A percentile compares a stretch with the other conserved stretches of the same genome.
Conservation (phyloP, 208 protist species). For the Acanthamoeba lenticulata region DNA sequence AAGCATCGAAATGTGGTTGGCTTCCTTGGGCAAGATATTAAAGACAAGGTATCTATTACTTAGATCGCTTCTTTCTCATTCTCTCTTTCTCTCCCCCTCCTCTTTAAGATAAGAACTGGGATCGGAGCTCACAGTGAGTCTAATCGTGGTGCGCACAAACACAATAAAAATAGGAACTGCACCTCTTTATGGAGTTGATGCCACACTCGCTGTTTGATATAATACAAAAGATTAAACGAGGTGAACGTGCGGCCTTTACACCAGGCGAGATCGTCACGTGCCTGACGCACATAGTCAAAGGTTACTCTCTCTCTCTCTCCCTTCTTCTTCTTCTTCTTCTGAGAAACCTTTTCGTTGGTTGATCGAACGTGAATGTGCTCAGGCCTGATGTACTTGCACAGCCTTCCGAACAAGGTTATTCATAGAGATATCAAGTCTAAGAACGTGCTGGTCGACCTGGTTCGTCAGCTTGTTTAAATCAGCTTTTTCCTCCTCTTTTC, state of each 20-base stretch:
- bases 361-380: background rate
- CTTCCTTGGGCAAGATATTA: slow-evolving; percentile 17
- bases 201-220: slow-evolving; percentile 16
- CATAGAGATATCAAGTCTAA: slow-evolving; percentile 47
- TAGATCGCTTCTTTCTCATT: too few species aligned
- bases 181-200: slow-evolving; percentile 45
- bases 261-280: slow-evolving; percentile 56
- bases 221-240: slow-evolving; percentile 24
- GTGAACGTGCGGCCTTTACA: background rate
- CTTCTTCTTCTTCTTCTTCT: background rate
- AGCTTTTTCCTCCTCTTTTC: background rate
- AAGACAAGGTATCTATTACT: background rate
- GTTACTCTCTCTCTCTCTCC: background rate
- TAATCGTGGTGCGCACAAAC: too few species aligned
- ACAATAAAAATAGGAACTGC: background rate
- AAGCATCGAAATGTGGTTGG: slow-evolving; percentile 11
- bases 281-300: slow-evolving; percentile 31
- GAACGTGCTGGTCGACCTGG: slow-evolving; percentile 39
- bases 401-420: slow-evolving; percentile 37
- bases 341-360: too few species aligned
- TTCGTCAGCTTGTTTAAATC: background rate
- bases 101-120: too few species aligned
- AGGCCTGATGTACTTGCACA: slow-evolving; percentile 44
- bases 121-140: too few species aligned
- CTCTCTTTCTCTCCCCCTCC: background rate